Base-by-base conservation (phyloP, 2,329 filamentous ascomycete species). In the Epichloe bromicola region DNA sequence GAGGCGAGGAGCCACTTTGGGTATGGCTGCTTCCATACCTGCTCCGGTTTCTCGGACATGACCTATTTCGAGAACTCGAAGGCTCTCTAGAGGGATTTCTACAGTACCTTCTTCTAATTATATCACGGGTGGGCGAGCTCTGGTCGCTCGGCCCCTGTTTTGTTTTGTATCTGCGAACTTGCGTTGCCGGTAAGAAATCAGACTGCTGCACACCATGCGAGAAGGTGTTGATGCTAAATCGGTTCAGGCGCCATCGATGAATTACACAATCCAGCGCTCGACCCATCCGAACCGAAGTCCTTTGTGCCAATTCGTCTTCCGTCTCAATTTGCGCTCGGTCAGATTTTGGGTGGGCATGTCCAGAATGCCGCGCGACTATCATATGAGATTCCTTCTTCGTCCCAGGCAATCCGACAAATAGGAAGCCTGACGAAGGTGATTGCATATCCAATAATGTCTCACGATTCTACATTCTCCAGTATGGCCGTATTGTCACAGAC, bases 1-100 rank as follows among this genome's bases (percentile, higher is more conserved):
- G 78, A 40, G 77, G 81, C 15, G 67, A 67, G 39, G 80, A 83
- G 54, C 75, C 85, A 4, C 70, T 85, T 41, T 86, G 83, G 74
- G 62, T 77, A 39, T 86, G 81, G 81, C 71, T 78, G 56, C 75
- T 79, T 55, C 83, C 74, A 46, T 78, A 72, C 62, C 67, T 79
- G 42, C 73, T 80, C 56, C 74, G 66, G 53, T 67, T 84, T 57
- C 68, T 84, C 26, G 80, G 79, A 1, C 74, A 76, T 60, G 62
- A 58, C 15, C 64, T 69, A 41, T 79, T 71, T 53, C 58, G 71
- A 36, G 69, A 70, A 15, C 62, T 83, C 12, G 68, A 69, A 10
- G 63, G 68, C 17, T 71, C 73, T 11, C 74, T 83, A n/a, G 71
- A 78, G 56, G 65, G 65, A 3, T 74, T 83, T 52, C 70, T 80